Evolutionary conservation across 352 stramenopile species (phyloP), one percentile per base, ranked within the genome.

Genomic region (Aphanomyces euteiches): DNA sequence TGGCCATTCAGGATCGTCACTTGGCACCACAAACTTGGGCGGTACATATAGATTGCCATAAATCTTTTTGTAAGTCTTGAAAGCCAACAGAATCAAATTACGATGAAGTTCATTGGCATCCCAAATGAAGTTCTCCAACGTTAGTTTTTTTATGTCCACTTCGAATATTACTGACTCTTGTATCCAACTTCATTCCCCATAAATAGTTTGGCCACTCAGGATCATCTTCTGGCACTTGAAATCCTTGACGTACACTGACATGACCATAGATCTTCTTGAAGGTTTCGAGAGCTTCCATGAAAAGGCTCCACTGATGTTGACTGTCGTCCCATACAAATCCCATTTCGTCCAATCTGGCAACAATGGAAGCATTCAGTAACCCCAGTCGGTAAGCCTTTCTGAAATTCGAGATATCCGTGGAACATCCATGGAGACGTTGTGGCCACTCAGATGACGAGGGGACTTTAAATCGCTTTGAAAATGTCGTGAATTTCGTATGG

Each of bases 181-280:
- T 19, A n/a, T 3, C 50, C 50, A 58, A 19, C 3, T 28, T 58
- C 50, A 38, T 58, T 8, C 50, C 50, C 50, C 50, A 58, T 34
- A 66, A 56, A 34, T 66, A 4, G n/a, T 38, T 34, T 66, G 57
- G 57, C 57, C 57, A 66, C 47, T 19, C 19, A 21, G 37, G 17
- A 56, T 66, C 57, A 10, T 66, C 10, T 56, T 66, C 8, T 2
- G 90, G 91, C 1, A 98, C 87, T 7, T 92, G 80, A 73, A 97
- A 98, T 61, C 93, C 92, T 73, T 97, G 89, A 40, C 90, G 91
- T 19, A 98, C 90, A 66, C 95, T 88, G 34, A 98, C 74, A 71
- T 97, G 80, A n/a, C 89, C 90, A 60, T 96, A 82, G 0, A 88
- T 70, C 43, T 81, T 56, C n/a, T 88, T 81, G 77, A 96, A 98